Evolutionary conservation across 345 rosid species (phyloP).

Genomic region (Gossypium herbaceum): DNA sequence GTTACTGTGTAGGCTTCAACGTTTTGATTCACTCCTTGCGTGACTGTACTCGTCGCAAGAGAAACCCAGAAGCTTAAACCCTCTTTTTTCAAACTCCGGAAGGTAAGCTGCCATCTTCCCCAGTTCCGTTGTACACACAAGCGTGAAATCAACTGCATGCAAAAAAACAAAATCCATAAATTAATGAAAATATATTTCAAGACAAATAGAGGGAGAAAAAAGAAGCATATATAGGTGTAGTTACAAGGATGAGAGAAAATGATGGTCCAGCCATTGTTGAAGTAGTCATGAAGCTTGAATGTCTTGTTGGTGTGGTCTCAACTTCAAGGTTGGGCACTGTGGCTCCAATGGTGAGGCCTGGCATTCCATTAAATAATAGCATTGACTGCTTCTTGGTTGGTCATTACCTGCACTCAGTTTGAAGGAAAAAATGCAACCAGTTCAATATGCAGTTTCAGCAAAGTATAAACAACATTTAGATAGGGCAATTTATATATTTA

Average conservation of each 20-base stretch:
- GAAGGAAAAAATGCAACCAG: no score
- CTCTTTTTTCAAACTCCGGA: constrained; percentile 51
- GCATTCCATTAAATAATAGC: constrained; percentile 31
- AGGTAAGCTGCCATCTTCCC: constrained; percentile 54
- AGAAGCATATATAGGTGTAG: not conserved
- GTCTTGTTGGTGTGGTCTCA: constrained; percentile 58
- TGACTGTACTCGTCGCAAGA: constrained; percentile 69
- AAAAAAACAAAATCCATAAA: not conserved
- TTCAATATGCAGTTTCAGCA: no score
- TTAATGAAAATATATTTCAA: not conserved
- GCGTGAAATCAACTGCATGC: constrained; percentile 69
- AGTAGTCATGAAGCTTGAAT: constrained; percentile 61
- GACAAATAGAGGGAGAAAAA: not conserved
- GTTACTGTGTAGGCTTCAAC: constrained; percentile 60
- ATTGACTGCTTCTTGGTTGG: no score
- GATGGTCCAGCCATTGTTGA: constrained; percentile 53
- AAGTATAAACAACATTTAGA: no score
- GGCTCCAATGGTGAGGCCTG: constrained; percentile 71
- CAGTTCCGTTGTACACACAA: constrained; percentile 78
- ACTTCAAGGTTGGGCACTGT: constrained; percentile 65
- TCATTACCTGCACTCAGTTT: no score
- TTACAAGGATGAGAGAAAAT: constrained; percentile 75
- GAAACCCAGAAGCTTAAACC: constrained; percentile 69
- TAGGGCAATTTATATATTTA: no score
- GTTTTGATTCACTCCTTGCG: constrained; percentile 65